Evolutionary conservation across 805 yeast species (phyloP).

Genomic region (Sugiyamaella boreocaroliniensis): DNA sequence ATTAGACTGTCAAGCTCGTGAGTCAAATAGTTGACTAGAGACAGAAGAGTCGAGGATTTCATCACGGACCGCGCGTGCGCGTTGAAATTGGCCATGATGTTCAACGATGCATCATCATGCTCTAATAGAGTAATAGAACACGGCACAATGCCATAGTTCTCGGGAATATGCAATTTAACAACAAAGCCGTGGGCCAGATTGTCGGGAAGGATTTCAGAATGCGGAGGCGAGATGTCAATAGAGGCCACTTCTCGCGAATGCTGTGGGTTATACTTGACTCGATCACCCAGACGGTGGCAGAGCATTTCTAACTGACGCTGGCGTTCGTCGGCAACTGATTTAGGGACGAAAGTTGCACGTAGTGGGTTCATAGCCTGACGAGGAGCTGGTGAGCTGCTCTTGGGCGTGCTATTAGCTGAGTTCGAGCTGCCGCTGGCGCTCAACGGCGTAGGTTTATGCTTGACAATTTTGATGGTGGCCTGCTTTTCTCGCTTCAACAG

Average conservation of each 20-base stretch:
- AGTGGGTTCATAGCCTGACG: background rate
- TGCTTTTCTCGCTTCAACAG: conserved; percentile 54
- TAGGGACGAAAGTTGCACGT: conserved; percentile 16
- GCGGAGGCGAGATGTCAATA: conserved; percentile 10
- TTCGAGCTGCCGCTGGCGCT: background rate
- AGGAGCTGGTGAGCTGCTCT: background rate
- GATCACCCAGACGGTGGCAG: conserved; percentile 12
- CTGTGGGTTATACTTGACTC: conserved; percentile 2
- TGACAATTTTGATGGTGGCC: conserved; percentile 56
- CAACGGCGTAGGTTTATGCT: conserved; percentile 14
- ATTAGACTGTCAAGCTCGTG: conserved; percentile 15
- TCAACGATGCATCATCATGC: conserved; percentile 12
- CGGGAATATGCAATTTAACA: conserved; percentile 16
- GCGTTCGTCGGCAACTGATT: conserved; percentile 15
- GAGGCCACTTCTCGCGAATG: conserved; percentile 5
- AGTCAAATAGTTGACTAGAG: conserved; percentile 19
- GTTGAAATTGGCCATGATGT: conserved; percentile 20
- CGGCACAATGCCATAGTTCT: conserved; percentile 15
- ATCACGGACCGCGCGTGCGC: conserved; percentile 14
- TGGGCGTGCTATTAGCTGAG: background rate
- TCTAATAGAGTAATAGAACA: conserved; percentile 15
- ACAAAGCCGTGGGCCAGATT: conserved; percentile 11
- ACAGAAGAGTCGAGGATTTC: conserved; percentile 16
- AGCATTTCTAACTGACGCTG: conserved; percentile 16
- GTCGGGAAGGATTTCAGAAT: conserved; percentile 16